Conservation (phyloP, 2,329 filamentous ascomycete genomes). For the Falciphora oryzae region DNA sequence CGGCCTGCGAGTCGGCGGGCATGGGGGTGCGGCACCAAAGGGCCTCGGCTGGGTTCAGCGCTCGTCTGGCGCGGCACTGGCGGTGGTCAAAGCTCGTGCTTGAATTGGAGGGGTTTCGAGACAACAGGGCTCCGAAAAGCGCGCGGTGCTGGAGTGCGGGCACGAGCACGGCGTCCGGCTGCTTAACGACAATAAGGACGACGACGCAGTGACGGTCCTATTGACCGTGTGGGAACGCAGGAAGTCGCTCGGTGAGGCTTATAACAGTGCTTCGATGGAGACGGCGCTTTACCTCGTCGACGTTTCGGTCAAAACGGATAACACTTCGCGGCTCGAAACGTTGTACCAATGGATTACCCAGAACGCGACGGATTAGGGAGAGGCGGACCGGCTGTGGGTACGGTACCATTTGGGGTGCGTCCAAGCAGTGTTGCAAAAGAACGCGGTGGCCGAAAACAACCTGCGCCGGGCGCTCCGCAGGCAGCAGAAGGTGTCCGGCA, state of each 20-base stretch:
- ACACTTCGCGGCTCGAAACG: conserved; percentile 7
- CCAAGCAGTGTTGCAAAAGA: conserved; percentile 9
- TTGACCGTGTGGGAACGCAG: conserved; percentile 9
- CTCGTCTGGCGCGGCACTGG: no score
- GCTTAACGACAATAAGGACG: not conserved
- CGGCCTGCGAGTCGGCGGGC: no score
- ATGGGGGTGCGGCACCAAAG: no score
- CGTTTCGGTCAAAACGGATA: conserved; percentile 9
- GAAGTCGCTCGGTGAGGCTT: conserved; percentile 1
- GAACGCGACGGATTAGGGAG: conserved; percentile 6
- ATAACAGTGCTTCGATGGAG: conserved; percentile 2
- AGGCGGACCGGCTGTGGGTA: conserved; percentile 8
- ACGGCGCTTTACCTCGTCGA: conserved; percentile 9
- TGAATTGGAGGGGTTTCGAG: no score
- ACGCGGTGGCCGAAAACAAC: conserved; percentile 7
- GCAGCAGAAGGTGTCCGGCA: conserved; percentile 5
- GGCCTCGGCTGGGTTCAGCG: no score
- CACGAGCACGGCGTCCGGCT: conserved; percentile 10
- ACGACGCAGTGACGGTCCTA: conserved; percentile 7
- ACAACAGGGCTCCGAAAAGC: conserved; percentile 1
- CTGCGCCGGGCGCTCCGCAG: conserved; percentile 1
- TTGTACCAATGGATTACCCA: conserved; percentile 10
- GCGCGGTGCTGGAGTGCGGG: conserved; percentile 8
- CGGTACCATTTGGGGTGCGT: conserved; percentile 10
- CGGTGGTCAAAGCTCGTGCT: no score